Percentiles rank a stretch among this genome's conserved stretches.
These are phyloP conservation scores for Hypoxylon sp. DNA, from an alignment of 2,329 filamentous ascomycete species.

Conservation along the genomic window DNA sequence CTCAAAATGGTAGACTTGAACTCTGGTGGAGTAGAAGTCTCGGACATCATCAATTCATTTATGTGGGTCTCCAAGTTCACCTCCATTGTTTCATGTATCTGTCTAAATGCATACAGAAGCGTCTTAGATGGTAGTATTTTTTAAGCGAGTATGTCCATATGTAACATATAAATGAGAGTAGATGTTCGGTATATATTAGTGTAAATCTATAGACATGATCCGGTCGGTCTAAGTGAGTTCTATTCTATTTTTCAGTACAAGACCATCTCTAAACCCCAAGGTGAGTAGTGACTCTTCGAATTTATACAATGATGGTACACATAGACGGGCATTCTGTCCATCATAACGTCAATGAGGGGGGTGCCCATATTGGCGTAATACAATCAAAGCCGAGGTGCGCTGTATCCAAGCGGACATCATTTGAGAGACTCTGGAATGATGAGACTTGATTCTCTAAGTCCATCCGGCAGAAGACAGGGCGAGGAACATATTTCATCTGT, in stretches of 20 bases:
- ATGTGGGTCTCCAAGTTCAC: slow-evolving; percentile 1
- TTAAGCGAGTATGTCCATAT: neutral
- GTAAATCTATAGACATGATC: neutral
- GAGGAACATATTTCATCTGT: slow-evolving; percentile 8
- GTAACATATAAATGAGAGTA: neutral
- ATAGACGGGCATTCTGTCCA: neutral
- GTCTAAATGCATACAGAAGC: slow-evolving; percentile 2
- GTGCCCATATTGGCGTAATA: neutral
- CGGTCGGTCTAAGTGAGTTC: neutral
- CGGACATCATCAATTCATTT: slow-evolving; percentile 23
- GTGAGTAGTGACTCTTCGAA: slow-evolving; percentile 7
- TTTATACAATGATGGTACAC: slow-evolving; percentile 3
- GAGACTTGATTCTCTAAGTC: neutral
- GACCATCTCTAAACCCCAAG: neutral
- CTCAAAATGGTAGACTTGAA: neutral
- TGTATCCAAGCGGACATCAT: neutral
- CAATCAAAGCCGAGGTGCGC: neutral
- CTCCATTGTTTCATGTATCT: slow-evolving; percentile 24
- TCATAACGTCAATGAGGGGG: neutral
- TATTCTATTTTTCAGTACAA: neutral
- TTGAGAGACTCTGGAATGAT: neutral
- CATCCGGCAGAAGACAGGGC: neutral
- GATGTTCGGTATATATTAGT: neutral
- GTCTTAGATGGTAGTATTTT: neutral
- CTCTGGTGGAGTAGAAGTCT: slow-evolving; percentile 12